Percentiles rank a stretch among this genome's conserved stretches.
Conservation (phyloP, 2,329 filamentous ascomycete genomes). For the Hypoxylon sp. region DNA sequence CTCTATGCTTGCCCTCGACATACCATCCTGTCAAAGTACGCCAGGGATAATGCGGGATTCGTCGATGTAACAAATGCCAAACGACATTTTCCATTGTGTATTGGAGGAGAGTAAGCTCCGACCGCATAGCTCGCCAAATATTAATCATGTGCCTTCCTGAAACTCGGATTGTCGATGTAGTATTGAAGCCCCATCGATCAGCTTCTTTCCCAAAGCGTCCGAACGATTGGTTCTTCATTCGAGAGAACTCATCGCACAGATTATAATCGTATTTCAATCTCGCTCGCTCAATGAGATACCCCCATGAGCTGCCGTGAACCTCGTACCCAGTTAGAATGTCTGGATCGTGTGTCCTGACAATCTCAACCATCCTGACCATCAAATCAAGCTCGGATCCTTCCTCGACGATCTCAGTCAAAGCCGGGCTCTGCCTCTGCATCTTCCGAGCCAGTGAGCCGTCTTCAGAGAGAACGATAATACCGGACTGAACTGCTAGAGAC, state of each 20-base stretch:
- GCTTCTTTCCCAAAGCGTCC: constrained; percentile 87
- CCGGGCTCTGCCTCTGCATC: constrained; percentile 69
- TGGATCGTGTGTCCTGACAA: constrained; percentile 86
- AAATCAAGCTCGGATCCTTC: constrained; percentile 86
- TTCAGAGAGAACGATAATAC: constrained; percentile 78
- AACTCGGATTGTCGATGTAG: constrained; percentile 90
- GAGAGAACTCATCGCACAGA: constrained; percentile 89
- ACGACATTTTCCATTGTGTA: constrained; percentile 97
- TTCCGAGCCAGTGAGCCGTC: constrained; percentile 68
- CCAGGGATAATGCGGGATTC: constrained; percentile 89
- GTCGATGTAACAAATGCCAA: constrained; percentile 87
- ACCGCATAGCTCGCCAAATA: constrained; percentile 94
- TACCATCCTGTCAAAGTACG: constrained; percentile 87
- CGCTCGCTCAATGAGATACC: constrained; percentile 92
- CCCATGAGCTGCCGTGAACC: constrained; percentile 93
- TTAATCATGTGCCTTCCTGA: constrained; percentile 97
- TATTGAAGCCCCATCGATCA: constrained; percentile 93
- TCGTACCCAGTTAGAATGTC: constrained; percentile 96
- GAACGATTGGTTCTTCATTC: constrained; percentile 85
- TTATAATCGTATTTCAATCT: constrained; percentile 88
- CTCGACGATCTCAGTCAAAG: constrained; percentile 73
- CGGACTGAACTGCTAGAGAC: constrained; percentile 67
- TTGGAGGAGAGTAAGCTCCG: constrained; percentile 90
- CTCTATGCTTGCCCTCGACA: constrained; percentile 71
- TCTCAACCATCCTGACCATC: constrained; percentile 85